Percentiles rank a stretch among this genome's conserved stretches.
phyloP scores from a whole-genome alignment of 2,329 filamentous ascomycete genomes.

The Cladophialophora carrionii region DNA sequence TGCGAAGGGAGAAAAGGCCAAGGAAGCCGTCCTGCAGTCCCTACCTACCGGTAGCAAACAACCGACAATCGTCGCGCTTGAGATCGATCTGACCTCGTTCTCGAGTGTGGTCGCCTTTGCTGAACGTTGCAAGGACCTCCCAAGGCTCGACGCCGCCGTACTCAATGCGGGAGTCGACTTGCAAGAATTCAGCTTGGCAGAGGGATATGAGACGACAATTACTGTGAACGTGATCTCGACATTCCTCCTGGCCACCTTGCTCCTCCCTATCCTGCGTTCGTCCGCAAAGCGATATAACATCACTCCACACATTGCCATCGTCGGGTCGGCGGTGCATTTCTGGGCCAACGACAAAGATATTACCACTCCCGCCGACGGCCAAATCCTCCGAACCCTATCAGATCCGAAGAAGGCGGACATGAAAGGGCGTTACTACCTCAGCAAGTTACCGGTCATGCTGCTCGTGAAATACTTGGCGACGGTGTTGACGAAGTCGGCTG shows the following conservation, averaged over 20 bases:
- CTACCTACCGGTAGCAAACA: constrained; percentile 6
- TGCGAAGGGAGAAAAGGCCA: constrained; percentile 46
- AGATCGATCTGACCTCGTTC: constrained; percentile 47
- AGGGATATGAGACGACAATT: constrained; percentile 40
- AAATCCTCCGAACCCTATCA: constrained; percentile 34
- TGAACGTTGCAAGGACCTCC: constrained; percentile 40
- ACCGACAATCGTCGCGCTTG: constrained; percentile 33
- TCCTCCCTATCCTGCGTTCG: constrained; percentile 47
- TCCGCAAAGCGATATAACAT: constrained; percentile 42
- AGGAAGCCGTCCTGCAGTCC: constrained; percentile 40
- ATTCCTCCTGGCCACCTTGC: constrained; percentile 36
- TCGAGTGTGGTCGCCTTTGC: constrained; percentile 46
- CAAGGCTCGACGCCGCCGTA: constrained; percentile 45
- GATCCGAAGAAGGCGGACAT: constrained; percentile 45
- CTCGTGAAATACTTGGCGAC: constrained; percentile 27
- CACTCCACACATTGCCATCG: constrained; percentile 41
- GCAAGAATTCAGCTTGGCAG: constrained; percentile 39
- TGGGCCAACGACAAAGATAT: constrained; percentile 40
- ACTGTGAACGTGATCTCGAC: constrained; percentile 40
- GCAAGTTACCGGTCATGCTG: constrained; percentile 47
- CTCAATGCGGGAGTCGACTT: constrained; percentile 52
- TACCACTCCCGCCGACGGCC: constrained; percentile 24
- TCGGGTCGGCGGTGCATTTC: constrained; percentile 44
- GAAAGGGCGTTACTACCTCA: constrained; percentile 49
- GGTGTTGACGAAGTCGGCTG: constrained; percentile 28